Evolutionary conservation across 495 filamentous ascomycete genomes (phyloP).

Genomic region (Ascobolus immersus): DNA sequence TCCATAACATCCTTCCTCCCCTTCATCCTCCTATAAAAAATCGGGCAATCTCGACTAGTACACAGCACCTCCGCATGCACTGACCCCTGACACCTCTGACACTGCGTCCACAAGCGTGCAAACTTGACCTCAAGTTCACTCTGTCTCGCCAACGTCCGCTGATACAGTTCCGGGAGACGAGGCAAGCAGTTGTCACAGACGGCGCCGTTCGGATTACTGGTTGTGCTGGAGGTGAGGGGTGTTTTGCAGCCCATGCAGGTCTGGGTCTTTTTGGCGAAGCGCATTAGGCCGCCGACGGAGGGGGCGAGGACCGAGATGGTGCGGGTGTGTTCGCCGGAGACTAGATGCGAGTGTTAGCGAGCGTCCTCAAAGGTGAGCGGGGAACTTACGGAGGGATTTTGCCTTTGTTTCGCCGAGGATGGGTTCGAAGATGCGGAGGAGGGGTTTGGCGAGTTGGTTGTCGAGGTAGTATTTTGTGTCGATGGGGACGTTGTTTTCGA

Average conservation of each 20-base stretch:
- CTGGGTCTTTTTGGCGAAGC: constrained; percentile 86
- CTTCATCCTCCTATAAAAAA: constrained; percentile 99
- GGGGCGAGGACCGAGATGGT: constrained; percentile 75
- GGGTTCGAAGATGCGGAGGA: constrained; percentile 89
- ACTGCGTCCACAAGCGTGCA: constrained; percentile 88
- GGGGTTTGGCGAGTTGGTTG: constrained; percentile 86
- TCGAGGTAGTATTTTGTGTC: constrained; percentile 98
- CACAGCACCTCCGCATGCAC: constrained; percentile 97
- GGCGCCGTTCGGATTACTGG: constrained; percentile 49
- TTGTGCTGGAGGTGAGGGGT: constrained; percentile 30
- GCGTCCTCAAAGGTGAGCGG: constrained; percentile 8
- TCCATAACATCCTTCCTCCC: constrained; percentile 98
- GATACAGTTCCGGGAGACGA: constrained; percentile 76
- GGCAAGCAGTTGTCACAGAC: constrained; percentile 69
- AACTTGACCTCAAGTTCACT: constrained; percentile 84
- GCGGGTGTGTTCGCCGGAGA: constrained; percentile 76
- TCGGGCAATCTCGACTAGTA: constrained; percentile 82
- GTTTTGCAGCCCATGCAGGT: constrained; percentile 99
- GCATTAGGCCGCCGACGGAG: constrained; percentile 81
- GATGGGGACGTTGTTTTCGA: constrained; percentile 93
- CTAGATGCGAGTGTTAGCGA: constrained; percentile 5
- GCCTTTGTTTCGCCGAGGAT: constrained; percentile 83
- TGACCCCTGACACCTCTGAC: constrained; percentile 89
- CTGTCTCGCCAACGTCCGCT: constrained; percentile 63
- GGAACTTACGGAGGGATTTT: constrained; percentile 30